Conservation (phyloP, 2,329 filamentous ascomycete genomes). For the Botryotinia globosa region DNA sequence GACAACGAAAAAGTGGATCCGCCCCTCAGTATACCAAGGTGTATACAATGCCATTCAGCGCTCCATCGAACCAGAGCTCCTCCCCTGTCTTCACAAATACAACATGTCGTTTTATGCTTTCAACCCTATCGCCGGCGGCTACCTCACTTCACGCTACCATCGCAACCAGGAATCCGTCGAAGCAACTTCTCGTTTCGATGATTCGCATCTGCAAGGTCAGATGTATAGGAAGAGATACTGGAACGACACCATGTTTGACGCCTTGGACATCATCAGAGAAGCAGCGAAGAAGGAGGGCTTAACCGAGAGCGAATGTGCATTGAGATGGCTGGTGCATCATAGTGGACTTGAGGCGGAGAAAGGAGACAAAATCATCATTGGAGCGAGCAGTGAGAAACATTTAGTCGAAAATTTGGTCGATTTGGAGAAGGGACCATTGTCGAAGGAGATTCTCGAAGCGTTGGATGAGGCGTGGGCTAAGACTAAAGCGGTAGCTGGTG, state of each 20-base stretch:
- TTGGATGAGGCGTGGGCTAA: slow-evolving; percentile 17
- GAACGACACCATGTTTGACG: slow-evolving; percentile 60
- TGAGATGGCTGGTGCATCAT: slow-evolving; percentile 73
- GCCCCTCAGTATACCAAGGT: slow-evolving; percentile 40
- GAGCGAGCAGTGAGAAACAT: slow-evolving; percentile 55
- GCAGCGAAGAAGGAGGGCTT: slow-evolving; percentile 65
- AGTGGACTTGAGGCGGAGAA: slow-evolving; percentile 53
- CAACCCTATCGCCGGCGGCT: slow-evolving; percentile 54
- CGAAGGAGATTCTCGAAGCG: slow-evolving; percentile 57
- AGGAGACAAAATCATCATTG: slow-evolving; percentile 59
- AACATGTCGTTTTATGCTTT: slow-evolving; percentile 60
- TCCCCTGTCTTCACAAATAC: slow-evolving; percentile 56
- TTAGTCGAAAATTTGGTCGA: slow-evolving; percentile 55
- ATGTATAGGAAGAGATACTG: slow-evolving; percentile 58
- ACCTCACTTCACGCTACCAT: slow-evolving; percentile 49
- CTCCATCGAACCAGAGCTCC: slow-evolving; percentile 60
- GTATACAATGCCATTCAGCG: slow-evolving; percentile 36
- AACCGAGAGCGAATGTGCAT: slow-evolving; percentile 69
- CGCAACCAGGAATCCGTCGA: slow-evolving; percentile 31
- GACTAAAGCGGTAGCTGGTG: not conserved
- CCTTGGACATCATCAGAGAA: slow-evolving; percentile 64
- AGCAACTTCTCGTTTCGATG: slow-evolving; percentile 27
- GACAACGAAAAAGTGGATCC: slow-evolving; percentile 29
- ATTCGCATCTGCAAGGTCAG: slow-evolving; percentile 49
- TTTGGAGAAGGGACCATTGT: slow-evolving; percentile 68